Percentiles rank a stretch among this genome's conserved stretches.
Conservation (phyloP, 2,329 filamentous ascomycete species). For the Xylariaceae sp. region DNA sequence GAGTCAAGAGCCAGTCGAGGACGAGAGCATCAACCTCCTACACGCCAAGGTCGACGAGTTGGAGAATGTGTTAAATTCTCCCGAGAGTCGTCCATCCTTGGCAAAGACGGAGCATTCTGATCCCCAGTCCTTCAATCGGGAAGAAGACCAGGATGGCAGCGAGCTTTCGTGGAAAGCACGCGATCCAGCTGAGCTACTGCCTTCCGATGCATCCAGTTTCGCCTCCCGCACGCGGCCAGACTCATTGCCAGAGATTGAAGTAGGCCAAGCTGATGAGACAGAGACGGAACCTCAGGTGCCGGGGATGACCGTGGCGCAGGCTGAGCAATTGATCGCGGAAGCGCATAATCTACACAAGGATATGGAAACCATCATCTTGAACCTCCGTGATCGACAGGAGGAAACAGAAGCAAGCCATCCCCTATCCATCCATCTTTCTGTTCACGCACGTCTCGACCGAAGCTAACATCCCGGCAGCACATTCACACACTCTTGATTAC, state of each 20-base stretch:
- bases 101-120: slow-evolving; percentile 7
- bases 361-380: slow-evolving; percentile 45
- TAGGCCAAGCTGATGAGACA: background rate
- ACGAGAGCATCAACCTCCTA: slow-evolving; percentile 33
- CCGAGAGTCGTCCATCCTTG: slow-evolving; percentile 14
- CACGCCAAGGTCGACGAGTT: slow-evolving; percentile 42
- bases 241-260: slow-evolving; percentile 14
- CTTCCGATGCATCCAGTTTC: slow-evolving; percentile 18
- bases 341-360: slow-evolving; percentile 46
- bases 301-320: slow-evolving; percentile 24
- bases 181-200: slow-evolving; percentile 24
- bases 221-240: slow-evolving; percentile 17
- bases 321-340: slow-evolving; percentile 34
- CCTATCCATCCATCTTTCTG: background rate
- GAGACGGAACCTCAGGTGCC: slow-evolving; percentile 4
- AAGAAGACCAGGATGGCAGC: slow-evolving; percentile 1
- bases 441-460: slow-evolving; percentile 1
- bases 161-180: slow-evolving; percentile 32
- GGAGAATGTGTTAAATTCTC: slow-evolving; percentile 30
- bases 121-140: background rate
- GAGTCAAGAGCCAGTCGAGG: slow-evolving; percentile 23
- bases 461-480: slow-evolving; percentile 41
- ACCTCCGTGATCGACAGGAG: slow-evolving; percentile 51
- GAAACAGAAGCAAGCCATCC: slow-evolving; percentile 49
- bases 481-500: slow-evolving; percentile 57